Percentiles rank a stretch among this genome's conserved stretches.
Conservation (phyloP, 2,329 filamentous ascomycete genomes). For the Septoria petroselini region DNA sequence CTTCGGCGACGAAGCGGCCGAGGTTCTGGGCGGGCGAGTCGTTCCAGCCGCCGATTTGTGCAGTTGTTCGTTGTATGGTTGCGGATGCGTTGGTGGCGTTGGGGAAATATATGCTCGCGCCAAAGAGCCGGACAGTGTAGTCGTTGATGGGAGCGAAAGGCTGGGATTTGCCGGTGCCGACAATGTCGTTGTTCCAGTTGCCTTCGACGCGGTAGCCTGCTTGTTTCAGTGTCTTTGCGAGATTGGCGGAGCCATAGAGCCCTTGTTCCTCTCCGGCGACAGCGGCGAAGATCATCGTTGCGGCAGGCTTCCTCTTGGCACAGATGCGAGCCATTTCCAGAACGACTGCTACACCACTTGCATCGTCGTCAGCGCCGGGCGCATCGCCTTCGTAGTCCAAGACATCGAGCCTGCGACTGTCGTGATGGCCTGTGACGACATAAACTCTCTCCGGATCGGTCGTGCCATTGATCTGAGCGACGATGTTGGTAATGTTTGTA, state of each 20-base stretch:
- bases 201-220: conserved; percentile 54
- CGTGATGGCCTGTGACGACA: conserved; percentile 57
- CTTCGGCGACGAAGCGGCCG: conserved; percentile 55
- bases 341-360: conserved; percentile 54
- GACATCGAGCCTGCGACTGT: conserved; percentile 51
- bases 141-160: conserved; percentile 38
- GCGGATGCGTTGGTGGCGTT: conserved; percentile 41
- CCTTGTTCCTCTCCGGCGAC: conserved; percentile 59
- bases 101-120: conserved; percentile 46
- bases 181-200: conserved; percentile 58
- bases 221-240: conserved; percentile 54
- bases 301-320: conserved; percentile 46
- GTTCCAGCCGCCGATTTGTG: conserved; percentile 51
- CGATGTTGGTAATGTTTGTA: conserved; percentile 54
- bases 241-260: conserved; percentile 52
- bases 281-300: conserved; percentile 57
- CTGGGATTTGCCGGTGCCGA: conserved; percentile 48
- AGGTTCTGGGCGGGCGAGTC: conserved; percentile 56
- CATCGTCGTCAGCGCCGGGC: conserved; percentile 59
- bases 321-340: conserved; percentile 56
- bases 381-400: conserved; percentile 53
- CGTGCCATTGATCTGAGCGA: conserved; percentile 52
- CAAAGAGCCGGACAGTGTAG: conserved; percentile 56
- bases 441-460: conserved; percentile 50
- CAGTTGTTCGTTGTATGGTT: conserved; percentile 42